Evolutionary conservation across 257 asterid genomes (phyloP).

Genomic region (Capsicum baccatum): DNA sequence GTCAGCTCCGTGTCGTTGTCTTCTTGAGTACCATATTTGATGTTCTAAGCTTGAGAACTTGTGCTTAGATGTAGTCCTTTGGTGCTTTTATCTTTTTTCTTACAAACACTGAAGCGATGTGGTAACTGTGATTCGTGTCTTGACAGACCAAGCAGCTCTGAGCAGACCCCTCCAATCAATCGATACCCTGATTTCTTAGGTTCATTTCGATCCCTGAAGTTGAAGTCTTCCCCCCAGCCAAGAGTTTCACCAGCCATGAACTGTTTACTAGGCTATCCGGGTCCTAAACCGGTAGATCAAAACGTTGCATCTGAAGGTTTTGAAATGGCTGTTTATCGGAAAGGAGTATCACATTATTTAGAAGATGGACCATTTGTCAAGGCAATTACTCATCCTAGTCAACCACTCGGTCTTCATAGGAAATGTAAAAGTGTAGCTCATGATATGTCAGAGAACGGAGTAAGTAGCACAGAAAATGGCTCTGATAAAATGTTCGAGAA

Average conservation of each 20-base stretch:
- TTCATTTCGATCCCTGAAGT: conserved; percentile 72
- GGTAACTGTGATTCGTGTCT: conserved; percentile 30
- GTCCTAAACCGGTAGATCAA: conserved; percentile 47
- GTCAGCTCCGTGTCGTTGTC: neutral
- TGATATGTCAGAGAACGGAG: conserved; percentile 48
- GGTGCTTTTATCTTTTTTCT: neutral
- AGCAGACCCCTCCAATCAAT: conserved; percentile 47
- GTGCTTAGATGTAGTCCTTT: neutral
- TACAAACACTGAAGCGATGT: neutral
- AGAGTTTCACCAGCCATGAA: conserved; percentile 67
- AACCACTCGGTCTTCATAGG: conserved; percentile 57
- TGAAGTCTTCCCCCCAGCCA: conserved; percentile 56
- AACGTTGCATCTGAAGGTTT: conserved; percentile 52
- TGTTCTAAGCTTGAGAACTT: conserved; percentile 13
- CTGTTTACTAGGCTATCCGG: conserved; percentile 59
- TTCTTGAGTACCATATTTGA: conserved; percentile 16
- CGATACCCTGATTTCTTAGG: conserved; percentile 72
- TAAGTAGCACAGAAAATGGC: conserved; percentile 47
- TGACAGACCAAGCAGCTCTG: conserved; percentile 73
- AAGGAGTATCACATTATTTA: conserved; percentile 54
- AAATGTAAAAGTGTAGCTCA: conserved; percentile 72
- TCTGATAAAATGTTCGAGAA: conserved; percentile 57
- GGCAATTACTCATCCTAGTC: conserved; percentile 45
- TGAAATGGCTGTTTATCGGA: conserved; percentile 65
- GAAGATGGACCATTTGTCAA: conserved; percentile 54